A percentile compares a stretch with the other conserved stretches of the same genome.
Conservation (phyloP, 2,329 filamentous ascomycete species). For the Coleophoma eucalyptorum region DNA sequence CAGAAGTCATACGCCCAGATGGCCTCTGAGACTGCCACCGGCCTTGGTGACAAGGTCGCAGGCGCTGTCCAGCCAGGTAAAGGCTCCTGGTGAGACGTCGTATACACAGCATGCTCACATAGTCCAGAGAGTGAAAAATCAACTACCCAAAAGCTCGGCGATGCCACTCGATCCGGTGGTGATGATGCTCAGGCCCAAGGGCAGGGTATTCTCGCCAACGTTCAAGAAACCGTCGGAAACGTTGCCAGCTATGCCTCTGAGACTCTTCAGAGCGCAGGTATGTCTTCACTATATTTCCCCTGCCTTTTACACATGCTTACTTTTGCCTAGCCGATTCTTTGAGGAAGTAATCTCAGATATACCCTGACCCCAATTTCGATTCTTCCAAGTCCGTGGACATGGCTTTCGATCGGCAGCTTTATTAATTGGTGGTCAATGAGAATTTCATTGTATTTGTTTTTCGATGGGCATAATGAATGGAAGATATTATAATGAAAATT, state of each 20-base stretch:
- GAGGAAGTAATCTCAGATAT: neutral
- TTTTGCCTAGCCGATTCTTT: slow-evolving; percentile 6
- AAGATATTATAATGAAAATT: no score
- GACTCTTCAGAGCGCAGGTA: slow-evolving; percentile 23
- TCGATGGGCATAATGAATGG: no score
- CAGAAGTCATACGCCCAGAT: slow-evolving; percentile 45
- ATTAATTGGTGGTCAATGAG: no score
- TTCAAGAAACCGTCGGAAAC: slow-evolving; percentile 34
- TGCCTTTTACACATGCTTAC: neutral
- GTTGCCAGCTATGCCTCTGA: slow-evolving; percentile 27
- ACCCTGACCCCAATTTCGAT: no score
- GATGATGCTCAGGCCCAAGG: slow-evolving; percentile 36
- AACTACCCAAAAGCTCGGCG: slow-evolving; percentile 40
- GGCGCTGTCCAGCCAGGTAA: slow-evolving; percentile 40
- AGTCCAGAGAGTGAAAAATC: slow-evolving; percentile 34
- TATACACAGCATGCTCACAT: neutral
- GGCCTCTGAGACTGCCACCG: slow-evolving; percentile 38
- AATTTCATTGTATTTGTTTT: no score
- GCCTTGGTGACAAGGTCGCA: slow-evolving; percentile 41
- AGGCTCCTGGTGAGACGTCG: slow-evolving; percentile 4
- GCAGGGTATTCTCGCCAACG: slow-evolving; percentile 32
- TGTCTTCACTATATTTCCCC: neutral
- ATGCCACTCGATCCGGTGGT: slow-evolving; percentile 34
- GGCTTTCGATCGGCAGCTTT: no score
- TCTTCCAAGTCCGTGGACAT: no score